These are phyloP conservation scores for Isoetes engelmannii DNA, from an alignment of 83 land plant species.

Conservation along the genomic window DNA sequence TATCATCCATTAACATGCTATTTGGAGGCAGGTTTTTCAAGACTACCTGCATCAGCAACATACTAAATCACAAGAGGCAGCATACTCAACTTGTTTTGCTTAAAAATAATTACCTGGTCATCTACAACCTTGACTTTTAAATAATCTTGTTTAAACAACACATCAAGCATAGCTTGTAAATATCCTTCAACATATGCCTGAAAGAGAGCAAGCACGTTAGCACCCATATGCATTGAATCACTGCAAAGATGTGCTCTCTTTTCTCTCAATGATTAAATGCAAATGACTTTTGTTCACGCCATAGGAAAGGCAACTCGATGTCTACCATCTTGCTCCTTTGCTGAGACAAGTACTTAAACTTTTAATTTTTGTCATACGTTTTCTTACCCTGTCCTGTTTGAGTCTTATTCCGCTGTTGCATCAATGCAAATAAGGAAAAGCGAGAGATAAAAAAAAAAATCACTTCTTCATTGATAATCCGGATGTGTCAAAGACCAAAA, in stretches of 20 bases:
- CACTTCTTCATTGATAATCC: too few relatives aligned
- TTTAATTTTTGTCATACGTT: too few relatives aligned
- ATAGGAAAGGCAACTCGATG: too few relatives aligned
- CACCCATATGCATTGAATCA: not conserved
- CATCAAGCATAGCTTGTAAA: constrained; percentile 89
- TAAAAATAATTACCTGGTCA: constrained; percentile 91
- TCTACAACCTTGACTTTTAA: constrained; percentile 75
- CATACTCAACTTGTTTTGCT: not conserved
- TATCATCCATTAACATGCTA: constrained; percentile 68
- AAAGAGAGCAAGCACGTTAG: not conserved
- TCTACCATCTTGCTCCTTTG: too few relatives aligned
- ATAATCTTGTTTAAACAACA: constrained; percentile 71
- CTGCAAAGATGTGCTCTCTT: too few relatives aligned
- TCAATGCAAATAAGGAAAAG: too few relatives aligned
- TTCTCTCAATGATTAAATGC: too few relatives aligned
- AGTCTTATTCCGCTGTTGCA: too few relatives aligned
- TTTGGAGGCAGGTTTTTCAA: constrained; percentile 90
- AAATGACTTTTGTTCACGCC: not conserved
- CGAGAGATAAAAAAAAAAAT: too few relatives aligned
- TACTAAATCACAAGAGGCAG: constrained; percentile 7
- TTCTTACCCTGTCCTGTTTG: too few relatives aligned
- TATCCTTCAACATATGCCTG: constrained; percentile 95
- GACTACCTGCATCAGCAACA: constrained; percentile 48
- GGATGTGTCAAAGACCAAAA: too few relatives aligned
- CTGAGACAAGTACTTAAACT: too few relatives aligned